Evolutionary conservation across 495 filamentous ascomycete species (phyloP).

Genomic region (Xylaria nigripes): DNA sequence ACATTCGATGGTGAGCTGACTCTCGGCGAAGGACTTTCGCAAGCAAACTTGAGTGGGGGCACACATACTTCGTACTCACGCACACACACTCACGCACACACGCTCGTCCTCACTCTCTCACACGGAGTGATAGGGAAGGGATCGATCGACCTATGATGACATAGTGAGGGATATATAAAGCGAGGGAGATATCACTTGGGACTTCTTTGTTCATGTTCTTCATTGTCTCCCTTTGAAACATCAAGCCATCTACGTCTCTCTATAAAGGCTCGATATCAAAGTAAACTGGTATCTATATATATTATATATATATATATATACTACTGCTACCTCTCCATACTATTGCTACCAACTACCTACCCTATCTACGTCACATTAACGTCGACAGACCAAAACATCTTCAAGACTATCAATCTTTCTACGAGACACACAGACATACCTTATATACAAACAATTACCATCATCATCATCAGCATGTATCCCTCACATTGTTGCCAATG

Average conservation of each 20-base stretch:
- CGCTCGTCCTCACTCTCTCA: no score
- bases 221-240: background rate
- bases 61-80: background rate
- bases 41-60: conserved; percentile 7
- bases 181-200: background rate
- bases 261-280: no score
- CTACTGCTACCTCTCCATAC: no score
- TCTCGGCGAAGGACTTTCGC: background rate
- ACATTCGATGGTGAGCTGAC: conserved; percentile 9
- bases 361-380: no score
- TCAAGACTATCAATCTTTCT: background rate
- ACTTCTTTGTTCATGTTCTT: background rate
- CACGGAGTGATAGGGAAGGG: background rate
- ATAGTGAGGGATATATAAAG: conserved; percentile 7
- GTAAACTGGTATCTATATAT: no score
- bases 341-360: no score
- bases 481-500: conserved; percentile 42
- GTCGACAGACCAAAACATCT: background rate
- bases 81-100: background rate
- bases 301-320: no score
- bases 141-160: background rate
- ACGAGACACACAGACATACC: background rate
- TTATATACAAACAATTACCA: no score
- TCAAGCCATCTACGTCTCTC: background rate
- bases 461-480: conserved; percentile 24